Evolutionary conservation across 2,329 filamentous ascomycete species (phyloP), one percentile per base, ranked within the genome.

Genomic region (Nigrospora oryzae): DNA sequence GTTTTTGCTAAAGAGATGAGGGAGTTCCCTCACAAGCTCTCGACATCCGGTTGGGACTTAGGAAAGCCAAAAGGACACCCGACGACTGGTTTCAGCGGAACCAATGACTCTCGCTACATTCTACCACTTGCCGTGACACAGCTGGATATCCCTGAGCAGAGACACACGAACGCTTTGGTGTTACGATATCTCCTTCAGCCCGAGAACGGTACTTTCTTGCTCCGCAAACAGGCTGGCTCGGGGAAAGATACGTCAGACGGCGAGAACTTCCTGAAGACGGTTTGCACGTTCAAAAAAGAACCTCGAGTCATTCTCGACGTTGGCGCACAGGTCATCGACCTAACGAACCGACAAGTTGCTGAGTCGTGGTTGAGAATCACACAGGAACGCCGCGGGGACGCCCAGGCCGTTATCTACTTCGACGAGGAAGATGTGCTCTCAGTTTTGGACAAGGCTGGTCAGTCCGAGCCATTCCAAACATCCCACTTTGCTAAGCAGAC

Each of bases 41-140:
- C 77, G 0, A 71, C 78, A 0, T 86, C 82, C 0, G 83, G 81
- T 0, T 88, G 83, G 83, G 81, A 88, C 47, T 63, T 87, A n/a
- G 77, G 65, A 1, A 56, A 63, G 33, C 39, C 40, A 4, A 81
- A 73, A 44, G 7, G 15, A 0, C 62, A 77, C 15, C 67, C 71
- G 0, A 80, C 73, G 0, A 81, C 78, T 0, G 84, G 84, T 0
- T 89, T 89, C 54, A 85, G 80, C 43, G 83, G 84, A 0, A 89
- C 84, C 0, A 83, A 80, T 17, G 84, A 88, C 51, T 78, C 75
- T 0, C 61, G 69, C 11, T 64, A 69, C n/a, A 54, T 82, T 0
- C 63, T 88, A 0, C 83, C 84, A 0, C 53, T 83, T 0, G 62
- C 53, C 0, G 68, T 87, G 0, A 53, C 63, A 0, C 79, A 86